Evolutionary conservation across 805 yeast genomes (phyloP).

Genomic region (Torulaspora quercuum): DNA sequence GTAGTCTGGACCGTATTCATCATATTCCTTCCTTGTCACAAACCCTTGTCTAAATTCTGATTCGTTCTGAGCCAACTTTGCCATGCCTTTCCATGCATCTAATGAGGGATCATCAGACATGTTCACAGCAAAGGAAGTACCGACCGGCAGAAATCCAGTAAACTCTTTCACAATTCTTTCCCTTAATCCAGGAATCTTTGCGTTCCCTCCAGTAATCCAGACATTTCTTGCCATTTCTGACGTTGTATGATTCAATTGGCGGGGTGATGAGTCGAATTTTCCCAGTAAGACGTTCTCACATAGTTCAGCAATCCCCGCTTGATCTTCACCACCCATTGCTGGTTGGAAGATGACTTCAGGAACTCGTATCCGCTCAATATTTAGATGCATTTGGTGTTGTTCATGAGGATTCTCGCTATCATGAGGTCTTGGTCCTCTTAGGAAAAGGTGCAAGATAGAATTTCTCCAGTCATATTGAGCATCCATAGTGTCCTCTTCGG

Average conservation of each 20-base stretch:
- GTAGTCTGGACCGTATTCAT: constrained; percentile 86
- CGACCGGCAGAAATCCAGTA: constrained; percentile 65
- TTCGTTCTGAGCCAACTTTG: constrained; percentile 59
- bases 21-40: constrained; percentile 69
- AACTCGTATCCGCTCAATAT: constrained; percentile 84
- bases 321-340: constrained; percentile 89
- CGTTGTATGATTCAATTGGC: constrained; percentile 37
- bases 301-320: constrained; percentile 86
- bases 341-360: constrained; percentile 95
- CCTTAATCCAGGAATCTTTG: constrained; percentile 60
- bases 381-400: constrained; percentile 85
- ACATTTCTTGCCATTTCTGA: constrained; percentile 49
- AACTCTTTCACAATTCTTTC: constrained; percentile 70
- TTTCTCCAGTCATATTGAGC: constrained; percentile 81
- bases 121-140: constrained; percentile 56
- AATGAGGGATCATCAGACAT: constrained; percentile 62
- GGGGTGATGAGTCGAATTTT: constrained; percentile 56
- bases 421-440: constrained; percentile 86
- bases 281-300: constrained; percentile 61
- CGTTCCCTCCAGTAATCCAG: constrained; percentile 83
- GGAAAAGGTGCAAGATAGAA: constrained; percentile 72
- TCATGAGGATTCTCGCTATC: constrained; percentile 80
- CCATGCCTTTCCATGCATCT: constrained; percentile 96
- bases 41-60: constrained; percentile 45
- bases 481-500: constrained; percentile 79